Conservation (phyloP, 305 asterid species). For the Solanum chacoense region DNA sequence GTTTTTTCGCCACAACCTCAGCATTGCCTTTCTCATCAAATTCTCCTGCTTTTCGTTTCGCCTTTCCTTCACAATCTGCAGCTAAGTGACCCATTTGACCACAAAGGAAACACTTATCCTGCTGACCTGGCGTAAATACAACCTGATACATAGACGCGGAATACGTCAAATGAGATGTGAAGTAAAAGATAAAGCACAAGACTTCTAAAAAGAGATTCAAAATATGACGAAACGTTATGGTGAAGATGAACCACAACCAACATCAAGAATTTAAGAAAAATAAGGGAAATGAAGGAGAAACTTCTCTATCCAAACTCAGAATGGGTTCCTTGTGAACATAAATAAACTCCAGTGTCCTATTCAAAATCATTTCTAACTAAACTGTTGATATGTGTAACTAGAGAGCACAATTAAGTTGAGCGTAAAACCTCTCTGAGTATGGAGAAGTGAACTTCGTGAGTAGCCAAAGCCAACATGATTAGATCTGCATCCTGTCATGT, state of each 20-base stretch:
- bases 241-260: background rate
- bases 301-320: background rate
- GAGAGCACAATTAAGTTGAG: background rate
- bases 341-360: background rate
- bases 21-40: constrained; percentile 90
- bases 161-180: constrained; percentile 13
- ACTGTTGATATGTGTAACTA: background rate
- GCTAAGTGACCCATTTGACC: constrained; percentile 98
- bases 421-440: constrained; percentile 10
- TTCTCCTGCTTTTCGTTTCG: constrained; percentile 90
- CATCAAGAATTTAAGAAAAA: background rate
- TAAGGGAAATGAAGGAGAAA: background rate
- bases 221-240: background rate
- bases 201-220: background rate
- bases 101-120: constrained; percentile 87
- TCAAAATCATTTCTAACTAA: background rate
- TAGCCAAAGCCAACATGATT: constrained; percentile 31
- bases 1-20: constrained; percentile 72
- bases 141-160: constrained; percentile 30
- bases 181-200: background rate
- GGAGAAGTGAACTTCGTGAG: constrained; percentile 34
- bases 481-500: constrained; percentile 11
- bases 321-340: background rate
- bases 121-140: constrained; percentile 87
- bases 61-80: constrained; percentile 85